Percentiles rank a stretch among this genome's conserved stretches.
Conservation (phyloP, 2,329 filamentous ascomycete species). For the Colletotrichum incanum region DNA sequence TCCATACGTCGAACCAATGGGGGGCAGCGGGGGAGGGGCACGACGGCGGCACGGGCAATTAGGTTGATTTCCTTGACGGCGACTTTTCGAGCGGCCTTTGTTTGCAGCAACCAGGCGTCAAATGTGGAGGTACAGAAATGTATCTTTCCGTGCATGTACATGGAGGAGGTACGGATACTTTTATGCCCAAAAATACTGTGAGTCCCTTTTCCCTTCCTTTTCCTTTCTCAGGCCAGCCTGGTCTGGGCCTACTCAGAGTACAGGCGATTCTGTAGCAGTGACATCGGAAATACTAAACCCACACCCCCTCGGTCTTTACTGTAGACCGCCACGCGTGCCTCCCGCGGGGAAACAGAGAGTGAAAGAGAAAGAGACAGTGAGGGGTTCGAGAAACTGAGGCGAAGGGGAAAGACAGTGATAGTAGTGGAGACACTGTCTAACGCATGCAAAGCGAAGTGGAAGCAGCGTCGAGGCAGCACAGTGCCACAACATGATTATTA, state of each 20-base stretch:
- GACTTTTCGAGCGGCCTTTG: constrained; percentile 4
- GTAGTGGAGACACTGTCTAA: background rate
- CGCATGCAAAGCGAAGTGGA: background rate
- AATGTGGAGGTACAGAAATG: background rate
- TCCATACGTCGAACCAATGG: background rate
- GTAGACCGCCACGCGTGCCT: background rate
- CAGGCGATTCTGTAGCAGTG: background rate
- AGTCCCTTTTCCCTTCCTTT: background rate
- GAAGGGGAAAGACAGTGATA: background rate
- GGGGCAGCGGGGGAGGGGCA: constrained; percentile 29
- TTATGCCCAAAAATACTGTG: constrained; percentile 13
- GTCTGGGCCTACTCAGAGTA: background rate
- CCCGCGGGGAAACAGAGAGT: background rate
- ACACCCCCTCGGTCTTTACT: background rate
- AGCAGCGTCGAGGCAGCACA: background rate
- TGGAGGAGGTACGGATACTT: background rate
- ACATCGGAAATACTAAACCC: background rate
- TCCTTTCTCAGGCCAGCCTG: background rate
- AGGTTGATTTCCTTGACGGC: background rate
- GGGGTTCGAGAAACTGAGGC: background rate
- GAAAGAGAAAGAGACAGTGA: background rate
- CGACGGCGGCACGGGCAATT: background rate
- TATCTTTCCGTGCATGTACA: background rate
- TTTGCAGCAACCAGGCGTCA: background rate
- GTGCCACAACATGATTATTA: background rate